Percentiles rank a stretch among this genome's conserved stretches.
Conservation (phyloP, 2,329 filamentous ascomycete species). For the Diaporthe sp. region DNA sequence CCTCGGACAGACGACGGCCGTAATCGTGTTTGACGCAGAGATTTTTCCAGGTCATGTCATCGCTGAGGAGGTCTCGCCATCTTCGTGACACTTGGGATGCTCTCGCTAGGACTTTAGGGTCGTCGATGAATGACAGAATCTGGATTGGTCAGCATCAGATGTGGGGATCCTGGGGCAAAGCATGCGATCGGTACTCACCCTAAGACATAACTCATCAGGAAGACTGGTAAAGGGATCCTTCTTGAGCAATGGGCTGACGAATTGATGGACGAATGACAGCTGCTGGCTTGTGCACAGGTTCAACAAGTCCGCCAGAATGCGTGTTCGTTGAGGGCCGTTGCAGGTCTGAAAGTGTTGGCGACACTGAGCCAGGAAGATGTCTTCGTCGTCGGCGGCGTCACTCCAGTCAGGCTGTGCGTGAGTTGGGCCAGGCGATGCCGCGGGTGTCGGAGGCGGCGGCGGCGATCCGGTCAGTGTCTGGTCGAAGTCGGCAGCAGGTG, state of each 20-base stretch:
- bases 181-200: constrained; percentile 68
- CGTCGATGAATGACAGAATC: constrained; percentile 97
- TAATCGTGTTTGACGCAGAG: constrained; percentile 97
- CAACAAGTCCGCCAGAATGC: constrained; percentile 87
- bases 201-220: constrained; percentile 91
- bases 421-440: constrained; percentile 74
- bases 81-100: constrained; percentile 96
- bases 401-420: constrained; percentile 80
- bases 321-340: constrained; percentile 81
- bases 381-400: constrained; percentile 83
- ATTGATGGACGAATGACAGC: constrained; percentile 95
- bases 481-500: constrained; percentile 74
- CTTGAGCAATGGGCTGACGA: constrained; percentile 93
- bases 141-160: constrained; percentile 54
- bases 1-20: constrained; percentile 70
- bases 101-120: constrained; percentile 92
- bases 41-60: constrained; percentile 99
- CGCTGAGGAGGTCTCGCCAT: constrained; percentile 93
- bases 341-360: constrained; percentile 85
- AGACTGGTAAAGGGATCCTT: constrained; percentile 95
- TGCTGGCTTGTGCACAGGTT: constrained; percentile 96
- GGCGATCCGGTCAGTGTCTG: constrained; percentile 73
- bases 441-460: constrained; percentile 75
- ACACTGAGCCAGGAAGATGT: constrained; percentile 84
- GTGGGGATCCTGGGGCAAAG: neutral